Evolutionary conservation across 306 rosid genomes (phyloP).

Genomic region (Medicago ruthenica): DNA sequence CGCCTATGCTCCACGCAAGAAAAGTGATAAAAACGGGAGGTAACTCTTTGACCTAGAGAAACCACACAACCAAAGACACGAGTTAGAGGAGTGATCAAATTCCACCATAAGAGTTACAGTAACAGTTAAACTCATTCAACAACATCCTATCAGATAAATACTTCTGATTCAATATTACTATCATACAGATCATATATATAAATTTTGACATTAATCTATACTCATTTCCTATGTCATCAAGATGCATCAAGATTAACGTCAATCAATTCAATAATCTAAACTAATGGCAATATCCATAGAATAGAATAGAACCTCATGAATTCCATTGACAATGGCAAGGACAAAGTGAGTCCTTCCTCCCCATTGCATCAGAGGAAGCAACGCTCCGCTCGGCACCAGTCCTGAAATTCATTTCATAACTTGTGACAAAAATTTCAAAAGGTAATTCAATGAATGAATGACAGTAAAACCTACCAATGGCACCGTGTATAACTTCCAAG

Average conservation of each 20-base stretch:
- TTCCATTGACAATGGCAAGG: conserved; percentile 60
- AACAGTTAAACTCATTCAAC: not conserved
- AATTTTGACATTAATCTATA: not conserved
- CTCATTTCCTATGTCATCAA: too few relatives aligned
- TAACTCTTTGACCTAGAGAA: conserved; percentile 67
- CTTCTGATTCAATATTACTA: not conserved
- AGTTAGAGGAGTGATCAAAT: not conserved
- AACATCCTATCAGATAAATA: not conserved
- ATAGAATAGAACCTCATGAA: conserved; percentile 59
- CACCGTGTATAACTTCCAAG: conserved; percentile 90
- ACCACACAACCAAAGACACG: not conserved
- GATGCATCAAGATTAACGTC: too few relatives aligned
- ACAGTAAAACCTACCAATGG: conserved; percentile 64
- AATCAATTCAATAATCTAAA: too few relatives aligned
- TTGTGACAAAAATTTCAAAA: not conserved
- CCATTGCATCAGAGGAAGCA: conserved; percentile 96
- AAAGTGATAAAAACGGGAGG: conserved; percentile 81
- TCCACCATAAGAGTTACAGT: not conserved
- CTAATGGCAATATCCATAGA: not conserved
- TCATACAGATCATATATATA: too few relatives aligned
- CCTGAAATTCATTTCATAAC: conserved; percentile 51
- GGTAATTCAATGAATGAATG: not conserved
- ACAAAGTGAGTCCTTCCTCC: conserved; percentile 82
- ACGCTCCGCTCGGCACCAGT: conserved; percentile 82
- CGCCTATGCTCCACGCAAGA: conserved; percentile 84